Evolutionary conservation across 495 filamentous ascomycete genomes (phyloP).

Genomic region (Lepidopterella palustris): DNA sequence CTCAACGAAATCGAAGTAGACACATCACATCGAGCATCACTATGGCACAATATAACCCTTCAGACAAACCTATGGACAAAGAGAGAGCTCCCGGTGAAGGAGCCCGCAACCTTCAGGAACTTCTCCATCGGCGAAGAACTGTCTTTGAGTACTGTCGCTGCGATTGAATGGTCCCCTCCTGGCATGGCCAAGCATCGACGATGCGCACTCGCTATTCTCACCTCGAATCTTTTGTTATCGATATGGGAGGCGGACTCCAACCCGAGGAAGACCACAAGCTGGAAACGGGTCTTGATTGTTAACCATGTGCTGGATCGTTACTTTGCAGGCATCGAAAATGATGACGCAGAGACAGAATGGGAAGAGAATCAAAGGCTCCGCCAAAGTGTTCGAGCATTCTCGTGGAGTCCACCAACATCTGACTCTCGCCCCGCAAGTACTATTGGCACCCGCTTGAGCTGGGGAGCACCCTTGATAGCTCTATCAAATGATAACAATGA

Average conservation of each 20-base stretch:
- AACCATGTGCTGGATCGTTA: constrained; percentile 28
- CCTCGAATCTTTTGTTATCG: constrained; percentile 46
- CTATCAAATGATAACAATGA: constrained; percentile 43
- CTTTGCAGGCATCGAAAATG: constrained; percentile 9
- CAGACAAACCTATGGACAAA: constrained; percentile 47
- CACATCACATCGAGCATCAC: constrained; percentile 7
- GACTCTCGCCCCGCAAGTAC: neutral
- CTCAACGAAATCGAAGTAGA: constrained; percentile 1
- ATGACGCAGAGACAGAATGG: neutral
- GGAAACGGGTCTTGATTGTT: constrained; percentile 35
- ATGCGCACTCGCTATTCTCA: constrained; percentile 53
- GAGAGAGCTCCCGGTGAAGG: constrained; percentile 47
- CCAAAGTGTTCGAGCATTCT: constrained; percentile 30
- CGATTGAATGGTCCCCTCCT: constrained; percentile 55
- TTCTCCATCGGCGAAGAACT: constrained; percentile 62
- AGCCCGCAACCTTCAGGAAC: constrained; percentile 41
- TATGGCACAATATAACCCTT: constrained; percentile 34
- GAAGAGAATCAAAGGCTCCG: constrained; percentile 14
- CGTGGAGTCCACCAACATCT: constrained; percentile 24
- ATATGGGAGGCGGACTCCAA: constrained; percentile 25
- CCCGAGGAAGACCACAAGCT: constrained; percentile 22
- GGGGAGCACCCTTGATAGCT: constrained; percentile 36
- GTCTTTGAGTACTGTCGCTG: constrained; percentile 47
- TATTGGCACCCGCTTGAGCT: constrained; percentile 18
- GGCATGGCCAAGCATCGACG: constrained; percentile 53